Evolutionary conservation across 192 early-diverging fungal genomes (phyloP), one percentile per base, ranked within the genome.

Genomic region (Entomortierella beljakovae): DNA sequence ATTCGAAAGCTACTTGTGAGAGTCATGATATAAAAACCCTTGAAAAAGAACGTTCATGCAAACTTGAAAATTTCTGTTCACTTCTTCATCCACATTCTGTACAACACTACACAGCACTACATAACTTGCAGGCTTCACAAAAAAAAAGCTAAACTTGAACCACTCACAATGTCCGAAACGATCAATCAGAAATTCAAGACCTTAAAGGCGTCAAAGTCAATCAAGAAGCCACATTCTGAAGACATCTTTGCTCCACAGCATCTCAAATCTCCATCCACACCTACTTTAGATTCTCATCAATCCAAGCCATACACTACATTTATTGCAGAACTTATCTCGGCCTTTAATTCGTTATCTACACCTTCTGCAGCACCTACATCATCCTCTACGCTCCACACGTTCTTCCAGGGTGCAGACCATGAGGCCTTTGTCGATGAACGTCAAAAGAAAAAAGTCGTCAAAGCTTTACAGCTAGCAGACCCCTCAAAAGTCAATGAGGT

Each of bases 371-470:
- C 70, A 0, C 54, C 70, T 15, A 62, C 59, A 1, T 48, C 64
- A 23, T 62, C 64, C 2, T 52, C 64, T 10, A 56, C 59, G 20
- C 55, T 79, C 8, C 61, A 69, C 16, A 60, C 57, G 1, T 79
- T 55, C 46, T 70, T 79, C 42, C 35, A 64, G 23, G 75, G 75
- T 5, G 31, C 33, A 16, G 68, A 69, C 29, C 75, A 79, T 55
- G 61, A 65, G 23, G 66, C 61, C 2, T 49, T 32, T 8, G 75
- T 79, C 25, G 57, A 70, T 23, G 33, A 20, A n/a, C 35, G 23
- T 0, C 35, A 79, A 60, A 79, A 79, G 56, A 64, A 64, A 46
- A 79, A 79, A 23, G 66, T 79, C 33, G 42, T 79, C 38, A 64
- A 52, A n/a, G 75, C 75, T 11, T 33, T 79, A 1, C 75, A 64